Conservation (phyloP, 306 rosid genomes). For the Quercus robur region DNA sequence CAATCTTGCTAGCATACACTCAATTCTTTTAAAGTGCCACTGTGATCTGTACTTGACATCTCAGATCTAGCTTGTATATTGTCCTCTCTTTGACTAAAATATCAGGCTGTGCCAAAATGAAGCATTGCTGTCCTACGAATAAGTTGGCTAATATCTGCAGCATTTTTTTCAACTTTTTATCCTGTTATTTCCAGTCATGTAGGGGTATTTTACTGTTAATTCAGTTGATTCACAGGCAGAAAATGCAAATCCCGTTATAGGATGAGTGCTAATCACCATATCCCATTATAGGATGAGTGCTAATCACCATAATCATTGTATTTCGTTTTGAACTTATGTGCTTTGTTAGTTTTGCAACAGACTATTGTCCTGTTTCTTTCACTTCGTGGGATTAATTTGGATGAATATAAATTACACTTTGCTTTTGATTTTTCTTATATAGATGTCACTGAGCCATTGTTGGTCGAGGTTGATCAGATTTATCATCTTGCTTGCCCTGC, state of each 20-base stretch:
- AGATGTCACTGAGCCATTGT: slow-evolving; percentile 90
- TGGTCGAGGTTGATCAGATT: slow-evolving; percentile 91
- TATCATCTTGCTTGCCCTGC: slow-evolving; percentile 99
- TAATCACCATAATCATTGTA: background rate
- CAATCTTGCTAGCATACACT: background rate
- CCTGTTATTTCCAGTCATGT: background rate
- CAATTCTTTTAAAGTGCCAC: background rate
- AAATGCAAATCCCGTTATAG: background rate
- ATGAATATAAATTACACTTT: background rate
- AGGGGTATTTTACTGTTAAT: background rate
- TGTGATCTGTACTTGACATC: background rate
- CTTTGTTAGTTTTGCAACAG: background rate
- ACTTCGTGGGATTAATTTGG: background rate
- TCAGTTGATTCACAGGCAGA: background rate
- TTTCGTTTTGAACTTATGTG: background rate
- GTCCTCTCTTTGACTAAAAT: background rate
- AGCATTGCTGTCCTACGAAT: background rate
- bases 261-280: background rate
- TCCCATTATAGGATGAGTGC: background rate
- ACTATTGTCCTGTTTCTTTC: background rate
- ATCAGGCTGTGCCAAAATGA: background rate
- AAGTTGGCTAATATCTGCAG: background rate
- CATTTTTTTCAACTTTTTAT: background rate
- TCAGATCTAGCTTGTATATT: slow-evolving; percentile 4
- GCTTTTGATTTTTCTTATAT: slow-evolving; percentile 11